Conservation (phyloP, 2,329 filamentous ascomycete species). For the Sclerotinia nivalis region DNA sequence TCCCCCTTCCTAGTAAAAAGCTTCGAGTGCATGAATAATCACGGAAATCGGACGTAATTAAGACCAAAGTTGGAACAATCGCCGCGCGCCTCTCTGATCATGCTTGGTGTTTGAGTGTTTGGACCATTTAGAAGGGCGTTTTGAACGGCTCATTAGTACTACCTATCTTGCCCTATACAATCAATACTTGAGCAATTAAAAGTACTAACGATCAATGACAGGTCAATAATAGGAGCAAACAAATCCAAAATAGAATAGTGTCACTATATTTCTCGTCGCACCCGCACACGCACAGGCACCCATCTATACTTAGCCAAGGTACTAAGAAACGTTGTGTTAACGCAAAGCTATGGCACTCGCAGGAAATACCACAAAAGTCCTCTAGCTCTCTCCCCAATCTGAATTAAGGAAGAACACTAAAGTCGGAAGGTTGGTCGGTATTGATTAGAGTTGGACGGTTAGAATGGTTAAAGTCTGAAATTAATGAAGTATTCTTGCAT, state of each 20-base stretch:
- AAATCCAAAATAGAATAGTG: constrained; percentile 6
- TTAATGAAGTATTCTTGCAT: constrained; percentile 6
- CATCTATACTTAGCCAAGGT: constrained; percentile 5
- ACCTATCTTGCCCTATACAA: neutral
- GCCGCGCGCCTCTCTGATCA: constrained; percentile 23
- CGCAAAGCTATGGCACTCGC: constrained; percentile 12
- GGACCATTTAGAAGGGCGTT: constrained; percentile 19
- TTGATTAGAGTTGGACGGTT: neutral
- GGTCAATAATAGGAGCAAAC: constrained; percentile 19
- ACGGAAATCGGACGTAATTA: constrained; percentile 18
- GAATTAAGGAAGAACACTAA: neutral
- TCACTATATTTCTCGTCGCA: neutral
- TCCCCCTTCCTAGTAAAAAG: constrained; percentile 6
- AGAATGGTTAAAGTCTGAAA: constrained; percentile 10
- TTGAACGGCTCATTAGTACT: constrained; percentile 5
- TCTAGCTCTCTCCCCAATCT: neutral
- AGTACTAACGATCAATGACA: constrained; percentile 9
- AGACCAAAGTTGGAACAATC: constrained; percentile 21
- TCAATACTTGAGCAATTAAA: neutral
- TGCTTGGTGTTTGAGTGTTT: constrained; percentile 12
- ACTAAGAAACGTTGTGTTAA: constrained; percentile 17
- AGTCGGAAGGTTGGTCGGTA: neutral
- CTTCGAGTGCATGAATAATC: constrained; percentile 19
- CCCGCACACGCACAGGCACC: neutral
- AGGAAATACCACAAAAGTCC: constrained; percentile 2